Percentiles rank a stretch among this genome's conserved stretches.
Conservation (phyloP, 495 filamentous ascomycete genomes). For the Neurospora sp. region DNA sequence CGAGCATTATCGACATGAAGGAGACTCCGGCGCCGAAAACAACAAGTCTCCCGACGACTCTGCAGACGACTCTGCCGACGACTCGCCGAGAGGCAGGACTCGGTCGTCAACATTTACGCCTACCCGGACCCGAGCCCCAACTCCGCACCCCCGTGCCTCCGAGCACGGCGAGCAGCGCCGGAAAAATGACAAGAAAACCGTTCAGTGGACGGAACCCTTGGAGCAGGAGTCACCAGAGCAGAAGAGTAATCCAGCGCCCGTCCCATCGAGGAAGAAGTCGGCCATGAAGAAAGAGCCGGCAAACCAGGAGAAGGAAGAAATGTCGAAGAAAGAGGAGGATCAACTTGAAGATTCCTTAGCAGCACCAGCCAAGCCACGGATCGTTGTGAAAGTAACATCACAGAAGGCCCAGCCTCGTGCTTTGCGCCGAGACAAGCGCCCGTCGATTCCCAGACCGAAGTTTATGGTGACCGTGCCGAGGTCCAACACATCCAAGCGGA, state of each 20-base stretch:
- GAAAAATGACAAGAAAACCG: background rate
- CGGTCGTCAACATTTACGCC: background rate
- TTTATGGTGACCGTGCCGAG: background rate
- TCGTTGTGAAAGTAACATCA: no score
- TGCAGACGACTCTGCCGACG: no score
- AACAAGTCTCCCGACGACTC: background rate
- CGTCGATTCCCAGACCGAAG: background rate
- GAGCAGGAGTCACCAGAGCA: background rate
- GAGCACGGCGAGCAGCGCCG: background rate
- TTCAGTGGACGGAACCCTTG: background rate
- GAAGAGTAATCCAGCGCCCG: background rate
- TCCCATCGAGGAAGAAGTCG: background rate
- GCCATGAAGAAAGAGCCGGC: background rate
- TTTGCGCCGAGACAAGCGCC: background rate
- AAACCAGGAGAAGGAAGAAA: background rate
- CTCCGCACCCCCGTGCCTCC: background rate
- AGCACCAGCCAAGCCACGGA: no score
- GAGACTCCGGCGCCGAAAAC: fast-evolving
- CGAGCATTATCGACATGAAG: background rate
- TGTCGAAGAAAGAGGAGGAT: background rate
- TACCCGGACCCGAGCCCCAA: background rate
- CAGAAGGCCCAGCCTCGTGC: no score
- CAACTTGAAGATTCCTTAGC: no score
- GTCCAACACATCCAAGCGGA: background rate
- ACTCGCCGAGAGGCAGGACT: background rate